Evolutionary conservation across 2,329 filamentous ascomycete species (phyloP).

Genomic region (Onygenales sp.): DNA sequence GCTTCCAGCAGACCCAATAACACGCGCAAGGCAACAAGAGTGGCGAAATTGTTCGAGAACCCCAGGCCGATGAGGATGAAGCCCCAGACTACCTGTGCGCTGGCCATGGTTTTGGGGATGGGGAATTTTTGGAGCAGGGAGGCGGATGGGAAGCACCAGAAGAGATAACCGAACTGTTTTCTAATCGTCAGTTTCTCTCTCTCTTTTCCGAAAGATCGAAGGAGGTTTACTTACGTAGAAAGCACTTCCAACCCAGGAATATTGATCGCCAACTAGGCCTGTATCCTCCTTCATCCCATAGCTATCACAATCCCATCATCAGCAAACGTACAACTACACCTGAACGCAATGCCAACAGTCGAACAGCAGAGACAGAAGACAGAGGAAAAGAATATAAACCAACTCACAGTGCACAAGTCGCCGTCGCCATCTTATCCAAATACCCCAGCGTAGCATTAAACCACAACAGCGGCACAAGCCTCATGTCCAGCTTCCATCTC

Average conservation of each 20-base stretch:
- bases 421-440: neutral
- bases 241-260: constrained; percentile 23
- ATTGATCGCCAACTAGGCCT: neutral
- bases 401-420: neutral
- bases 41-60: constrained; percentile 18
- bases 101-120: neutral
- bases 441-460: neutral
- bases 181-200: neutral
- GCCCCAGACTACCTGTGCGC: constrained; percentile 32
- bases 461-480: neutral
- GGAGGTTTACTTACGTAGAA: constrained; percentile 34
- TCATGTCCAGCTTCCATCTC: neutral
- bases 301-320: neutral
- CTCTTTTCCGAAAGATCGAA: neutral
- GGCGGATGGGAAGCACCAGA: neutral
- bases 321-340: neutral
- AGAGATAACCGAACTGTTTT: neutral
- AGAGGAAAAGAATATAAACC: too few relatives aligned
- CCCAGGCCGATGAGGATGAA: constrained; percentile 26
- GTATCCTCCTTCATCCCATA: neutral
- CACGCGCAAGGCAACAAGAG: constrained; percentile 19
- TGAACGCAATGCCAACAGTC: neutral
- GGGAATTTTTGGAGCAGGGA: neutral
- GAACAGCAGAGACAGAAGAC: too few relatives aligned
- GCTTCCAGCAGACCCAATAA: constrained; percentile 22